Base-by-base conservation (phyloP, 441 rosid species). In the Pelargonium fulgidum region DNA sequence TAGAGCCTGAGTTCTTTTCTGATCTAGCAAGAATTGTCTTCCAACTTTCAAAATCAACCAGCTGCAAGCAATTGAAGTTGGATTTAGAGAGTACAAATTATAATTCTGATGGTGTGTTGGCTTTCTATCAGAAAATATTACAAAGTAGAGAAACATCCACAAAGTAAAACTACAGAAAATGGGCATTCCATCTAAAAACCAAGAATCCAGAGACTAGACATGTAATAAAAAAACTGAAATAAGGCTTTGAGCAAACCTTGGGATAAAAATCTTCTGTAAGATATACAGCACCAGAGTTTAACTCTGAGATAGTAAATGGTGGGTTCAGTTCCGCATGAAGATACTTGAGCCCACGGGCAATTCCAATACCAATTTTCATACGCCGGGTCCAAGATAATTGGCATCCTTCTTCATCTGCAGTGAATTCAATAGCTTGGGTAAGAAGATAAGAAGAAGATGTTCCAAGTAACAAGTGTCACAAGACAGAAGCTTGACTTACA, bases 31-130 rank as follows among this genome's bases (percentile, higher is more conserved):
- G 87, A 75, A 94, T 90, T 26, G 86, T 83, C 83, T 92, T 94
- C 99, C 99, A 94, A 75, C 97, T 88, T 66, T 90, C 99, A 59
- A 92, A 94, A 83, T 94, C 99, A 41, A 94, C 94, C 80, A 94
- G 81, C 99, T 94, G 86, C 82, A 76, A 48, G 85, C 82, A 76
- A 48, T 69, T 58, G 6, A 50, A 50, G 56, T 50, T 50, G 56
- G 17, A n/a, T 4, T 50, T 50, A 12, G 56, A 50, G 56, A 11
- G 56, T n/a, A 50, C 13, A 50, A 50, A n/a, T 0, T 4, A 50
- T 10, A 45, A 12, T 11, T 45, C n/a, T 45, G 50, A 45, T 45
- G 50, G n/a, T 7, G n/a, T 45, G 8, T 45, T 4, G 50, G 50
- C n/a, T 9, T 45, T 12, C 50, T 45, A 45, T 12, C 50, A 9